These are phyloP conservation scores for Cystobasidiaceae sp. DNA, from an alignment of 1,284 basidiomycete species.

Conservation along the genomic window DNA sequence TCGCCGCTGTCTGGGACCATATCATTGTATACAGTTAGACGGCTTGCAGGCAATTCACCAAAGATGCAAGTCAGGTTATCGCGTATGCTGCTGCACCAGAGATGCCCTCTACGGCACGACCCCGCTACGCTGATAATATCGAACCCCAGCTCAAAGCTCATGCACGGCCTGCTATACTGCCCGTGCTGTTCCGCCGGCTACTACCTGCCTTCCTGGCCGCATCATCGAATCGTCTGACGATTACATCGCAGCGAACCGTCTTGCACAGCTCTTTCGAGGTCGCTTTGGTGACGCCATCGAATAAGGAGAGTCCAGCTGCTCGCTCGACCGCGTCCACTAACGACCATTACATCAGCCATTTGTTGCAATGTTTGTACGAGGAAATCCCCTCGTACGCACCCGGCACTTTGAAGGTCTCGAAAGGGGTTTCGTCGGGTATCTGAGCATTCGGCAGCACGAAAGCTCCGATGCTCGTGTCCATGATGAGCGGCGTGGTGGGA, in stretches of 20 bases:
- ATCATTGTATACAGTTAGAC: too few relatives aligned
- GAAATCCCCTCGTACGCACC: slow-evolving; percentile 51
- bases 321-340: slow-evolving; percentile 84
- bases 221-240: slow-evolving; percentile 81
- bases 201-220: slow-evolving; percentile 51
- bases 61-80: too few relatives aligned
- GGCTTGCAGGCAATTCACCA: too few relatives aligned
- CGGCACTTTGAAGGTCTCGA: slow-evolving; percentile 74
- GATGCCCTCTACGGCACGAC: too few relatives aligned
- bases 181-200: neutral
- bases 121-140: too few relatives aligned
- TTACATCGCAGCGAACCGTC: slow-evolving; percentile 74
- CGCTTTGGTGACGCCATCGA: slow-evolving; percentile 74
- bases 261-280: slow-evolving; percentile 80
- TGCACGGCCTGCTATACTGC: neutral
- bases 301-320: slow-evolving; percentile 80
- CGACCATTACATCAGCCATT: neutral
- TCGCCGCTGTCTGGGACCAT: too few relatives aligned
- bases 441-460: slow-evolving; percentile 87
- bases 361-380: too few relatives aligned
- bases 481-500: slow-evolving; percentile 44
- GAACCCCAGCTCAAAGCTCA: too few relatives aligned
- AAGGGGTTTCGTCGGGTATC: slow-evolving; percentile 74
- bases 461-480: slow-evolving; percentile 79
- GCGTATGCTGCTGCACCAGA: too few relatives aligned